These are phyloP conservation scores for Botrytis paeoniae DNA, from an alignment of 2,329 filamentous ascomycete genomes.

Conservation along the genomic window DNA sequence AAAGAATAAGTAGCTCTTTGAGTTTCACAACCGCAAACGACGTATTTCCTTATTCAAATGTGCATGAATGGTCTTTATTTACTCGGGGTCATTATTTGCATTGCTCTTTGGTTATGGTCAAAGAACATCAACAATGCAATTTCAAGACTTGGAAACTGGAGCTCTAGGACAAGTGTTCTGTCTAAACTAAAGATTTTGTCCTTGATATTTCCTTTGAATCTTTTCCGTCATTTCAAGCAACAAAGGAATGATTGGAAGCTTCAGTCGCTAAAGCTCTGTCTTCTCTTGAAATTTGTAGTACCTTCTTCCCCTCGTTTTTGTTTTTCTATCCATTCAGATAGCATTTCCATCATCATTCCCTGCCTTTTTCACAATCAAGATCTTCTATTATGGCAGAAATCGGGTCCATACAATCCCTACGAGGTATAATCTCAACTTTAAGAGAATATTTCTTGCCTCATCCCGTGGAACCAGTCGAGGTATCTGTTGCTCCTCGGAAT, in stretches of 20 bases:
- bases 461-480: neutral
- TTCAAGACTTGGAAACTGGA: neutral
- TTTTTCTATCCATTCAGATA: neutral
- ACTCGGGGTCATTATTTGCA: neutral
- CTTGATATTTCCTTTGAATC: neutral
- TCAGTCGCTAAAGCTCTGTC: neutral
- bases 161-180: neutral
- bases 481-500: neutral
- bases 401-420: neutral
- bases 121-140: conserved; percentile 7
- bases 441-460: conserved; percentile 11
- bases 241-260: conserved; percentile 2
- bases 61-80: neutral
- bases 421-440: neutral
- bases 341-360: conserved; percentile 5
- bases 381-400: neutral
- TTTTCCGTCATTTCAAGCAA: neutral
- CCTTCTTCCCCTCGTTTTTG: neutral
- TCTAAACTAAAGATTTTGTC: neutral
- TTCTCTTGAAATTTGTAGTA: neutral
- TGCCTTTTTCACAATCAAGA: neutral
- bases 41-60: neutral
- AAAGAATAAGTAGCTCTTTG: neutral
- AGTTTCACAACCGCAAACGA: conserved; percentile 8
- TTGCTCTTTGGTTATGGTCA: neutral